Evolutionary conservation across 495 filamentous ascomycete species (phyloP).

Genomic region (Aspergillus haitiensis): DNA sequence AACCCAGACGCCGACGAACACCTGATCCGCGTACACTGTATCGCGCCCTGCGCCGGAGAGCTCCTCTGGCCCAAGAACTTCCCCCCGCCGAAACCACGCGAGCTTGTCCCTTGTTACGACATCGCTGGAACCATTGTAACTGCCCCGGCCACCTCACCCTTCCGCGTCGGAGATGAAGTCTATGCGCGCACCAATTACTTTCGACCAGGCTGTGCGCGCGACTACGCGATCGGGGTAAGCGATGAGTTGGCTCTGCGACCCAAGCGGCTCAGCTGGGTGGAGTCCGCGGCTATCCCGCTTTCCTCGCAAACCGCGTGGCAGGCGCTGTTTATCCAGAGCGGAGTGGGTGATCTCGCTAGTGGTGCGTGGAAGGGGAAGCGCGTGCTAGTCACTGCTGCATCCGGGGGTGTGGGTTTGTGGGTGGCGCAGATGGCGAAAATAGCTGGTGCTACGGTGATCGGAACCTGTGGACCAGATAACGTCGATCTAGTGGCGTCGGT

Average conservation of each 20-base stretch:
- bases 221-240: constrained; percentile 47
- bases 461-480: constrained; percentile 43
- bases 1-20: constrained; percentile 36
- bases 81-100: constrained; percentile 33
- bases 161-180: constrained; percentile 48
- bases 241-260: constrained; percentile 47
- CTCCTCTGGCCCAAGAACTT: constrained; percentile 53
- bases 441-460: constrained; percentile 44
- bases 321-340: constrained; percentile 48
- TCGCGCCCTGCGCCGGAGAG: constrained; percentile 54
- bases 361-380: constrained; percentile 32
- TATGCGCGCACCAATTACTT: constrained; percentile 46
- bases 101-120: constrained; percentile 53
- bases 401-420: constrained; percentile 58
- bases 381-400: constrained; percentile 51
- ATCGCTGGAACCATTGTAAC: constrained; percentile 49
- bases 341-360: constrained; percentile 14
- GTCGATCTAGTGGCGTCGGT: constrained; percentile 41
- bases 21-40: constrained; percentile 52
- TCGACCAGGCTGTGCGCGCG: constrained; percentile 44
- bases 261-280: constrained; percentile 39
- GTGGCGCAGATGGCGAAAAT: constrained; percentile 53
- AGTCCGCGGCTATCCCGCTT: constrained; percentile 49
- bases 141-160: constrained; percentile 43
- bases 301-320: constrained; percentile 54